Conservation (phyloP, 352 stramenopile species). For the Blastocystis sp. region DNA sequence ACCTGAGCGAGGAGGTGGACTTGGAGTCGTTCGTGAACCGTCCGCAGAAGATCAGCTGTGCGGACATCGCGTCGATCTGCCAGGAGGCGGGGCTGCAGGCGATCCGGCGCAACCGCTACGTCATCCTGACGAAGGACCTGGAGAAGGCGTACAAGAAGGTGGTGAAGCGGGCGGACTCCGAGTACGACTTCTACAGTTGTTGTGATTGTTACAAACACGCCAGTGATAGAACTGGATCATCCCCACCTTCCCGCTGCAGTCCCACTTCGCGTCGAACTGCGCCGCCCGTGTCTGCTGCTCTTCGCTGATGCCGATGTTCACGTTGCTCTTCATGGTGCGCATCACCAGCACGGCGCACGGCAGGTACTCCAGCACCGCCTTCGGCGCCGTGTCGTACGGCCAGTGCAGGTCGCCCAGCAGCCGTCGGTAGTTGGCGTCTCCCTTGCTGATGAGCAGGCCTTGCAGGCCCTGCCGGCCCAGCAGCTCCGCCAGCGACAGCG, state of each 20-base stretch:
- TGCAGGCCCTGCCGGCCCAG: constrained; percentile 74
- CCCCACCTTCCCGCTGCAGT: constrained; percentile 35
- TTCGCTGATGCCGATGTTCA: constrained; percentile 31
- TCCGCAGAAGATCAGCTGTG: constrained; percentile 97
- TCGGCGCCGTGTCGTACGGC: constrained; percentile 79
- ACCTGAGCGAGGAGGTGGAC: constrained; percentile 96
- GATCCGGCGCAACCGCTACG: constrained; percentile 98
- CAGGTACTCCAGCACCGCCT: constrained; percentile 78
- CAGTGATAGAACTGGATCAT: constrained; percentile 60
- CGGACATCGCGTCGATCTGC: constrained; percentile 96
- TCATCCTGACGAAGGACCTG: constrained; percentile 98
- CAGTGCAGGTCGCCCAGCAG: constrained; percentile 87
- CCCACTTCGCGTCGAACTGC: constrained; percentile 18
- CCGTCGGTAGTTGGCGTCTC: constrained; percentile 93
- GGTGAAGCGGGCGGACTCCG: constrained; percentile 96
- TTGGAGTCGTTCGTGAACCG: constrained; percentile 99
- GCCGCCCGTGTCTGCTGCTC: constrained; percentile 5
- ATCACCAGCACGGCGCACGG: constrained; percentile 46
- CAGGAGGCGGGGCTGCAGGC: constrained; percentile 96
- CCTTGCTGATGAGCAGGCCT: constrained; percentile 89
- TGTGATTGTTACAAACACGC: constrained; percentile 19
- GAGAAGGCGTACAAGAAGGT: constrained; percentile 99
- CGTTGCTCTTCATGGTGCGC: constrained; percentile 67
- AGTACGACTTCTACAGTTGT: constrained; percentile 95
- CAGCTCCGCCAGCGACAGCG: not conserved